Evolutionary conservation across 495 filamentous ascomycete species (phyloP).

Genomic region (Aspergillus steynii): DNA sequence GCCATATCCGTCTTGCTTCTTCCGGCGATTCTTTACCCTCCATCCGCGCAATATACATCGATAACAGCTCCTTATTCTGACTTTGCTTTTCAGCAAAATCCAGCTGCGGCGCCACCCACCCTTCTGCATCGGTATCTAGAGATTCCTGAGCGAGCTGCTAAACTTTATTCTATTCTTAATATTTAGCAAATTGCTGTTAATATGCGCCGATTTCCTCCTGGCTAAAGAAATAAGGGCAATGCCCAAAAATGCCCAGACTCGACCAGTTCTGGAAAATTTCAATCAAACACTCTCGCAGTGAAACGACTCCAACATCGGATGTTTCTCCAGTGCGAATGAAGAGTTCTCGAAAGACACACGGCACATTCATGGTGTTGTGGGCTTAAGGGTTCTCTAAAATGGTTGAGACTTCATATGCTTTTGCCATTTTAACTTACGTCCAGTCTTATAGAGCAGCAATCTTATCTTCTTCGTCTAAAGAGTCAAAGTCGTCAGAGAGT

Average conservation of each 20-base stretch:
- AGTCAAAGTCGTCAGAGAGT: constrained; percentile 31
- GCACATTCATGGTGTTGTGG: constrained; percentile 29
- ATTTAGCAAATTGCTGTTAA: constrained; percentile 29
- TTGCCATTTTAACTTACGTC: constrained; percentile 28
- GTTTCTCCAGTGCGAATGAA: constrained; percentile 34
- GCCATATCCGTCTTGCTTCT: constrained; percentile 32
- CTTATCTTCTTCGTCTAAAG: constrained; percentile 29
- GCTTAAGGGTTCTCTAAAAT: constrained; percentile 24
- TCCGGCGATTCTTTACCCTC: constrained; percentile 27
- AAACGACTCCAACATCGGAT: constrained; percentile 32
- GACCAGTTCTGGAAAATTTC: constrained; percentile 34
- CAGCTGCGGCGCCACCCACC: constrained; percentile 34
- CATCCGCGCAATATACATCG: constrained; percentile 30
- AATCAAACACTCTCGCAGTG: constrained; percentile 36
- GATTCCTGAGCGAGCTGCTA: constrained; percentile 31
- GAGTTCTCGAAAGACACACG: constrained; percentile 35
- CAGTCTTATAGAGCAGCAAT: constrained; percentile 24
- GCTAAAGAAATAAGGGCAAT: constrained; percentile 32
- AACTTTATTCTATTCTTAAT: constrained; percentile 32
- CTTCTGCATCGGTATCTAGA: constrained; percentile 43
- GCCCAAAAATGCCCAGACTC: constrained; percentile 27
- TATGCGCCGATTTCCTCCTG: constrained; percentile 28
- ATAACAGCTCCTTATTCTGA: constrained; percentile 31
- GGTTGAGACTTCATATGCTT: constrained; percentile 36
- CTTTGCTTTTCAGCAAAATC: constrained; percentile 28